Evolutionary conservation across 2,329 filamentous ascomycete genomes (phyloP).

Genomic region (Zasmidium cellare): DNA sequence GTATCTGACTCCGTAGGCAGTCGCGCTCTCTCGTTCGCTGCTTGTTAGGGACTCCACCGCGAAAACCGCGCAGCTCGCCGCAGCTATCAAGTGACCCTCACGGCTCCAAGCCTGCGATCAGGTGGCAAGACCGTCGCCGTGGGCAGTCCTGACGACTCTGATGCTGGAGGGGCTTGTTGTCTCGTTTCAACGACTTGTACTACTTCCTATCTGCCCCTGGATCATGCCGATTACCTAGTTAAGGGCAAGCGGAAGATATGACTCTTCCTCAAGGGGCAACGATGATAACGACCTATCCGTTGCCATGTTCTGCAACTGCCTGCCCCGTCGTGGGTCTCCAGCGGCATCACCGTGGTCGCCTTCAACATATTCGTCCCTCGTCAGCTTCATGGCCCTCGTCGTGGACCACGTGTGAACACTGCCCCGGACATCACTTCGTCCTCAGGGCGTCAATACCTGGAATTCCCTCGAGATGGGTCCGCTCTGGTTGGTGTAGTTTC

Average conservation of each 20-base stretch:
- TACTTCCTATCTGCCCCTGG: neutral
- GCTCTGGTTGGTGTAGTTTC: too few relatives aligned
- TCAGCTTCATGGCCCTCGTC: neutral
- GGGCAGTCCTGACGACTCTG: neutral
- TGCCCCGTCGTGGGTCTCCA: neutral
- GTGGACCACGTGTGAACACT: neutral
- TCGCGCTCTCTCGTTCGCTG: neutral
- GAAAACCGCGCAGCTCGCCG: neutral
- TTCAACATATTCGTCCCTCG: neutral
- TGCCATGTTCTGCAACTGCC: neutral
- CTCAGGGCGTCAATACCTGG: neutral
- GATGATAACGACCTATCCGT: neutral
- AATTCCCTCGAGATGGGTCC: too few relatives aligned
- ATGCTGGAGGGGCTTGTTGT: neutral
- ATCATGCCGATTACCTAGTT: neutral
- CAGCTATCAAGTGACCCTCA: neutral
- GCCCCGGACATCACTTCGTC: neutral
- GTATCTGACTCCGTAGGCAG: neutral
- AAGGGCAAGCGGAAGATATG: too few relatives aligned
- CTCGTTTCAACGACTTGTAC: neutral
- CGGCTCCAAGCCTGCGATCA: neutral
- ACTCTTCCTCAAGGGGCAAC: too few relatives aligned
- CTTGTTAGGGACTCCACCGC: too few relatives aligned
- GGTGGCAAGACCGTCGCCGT: neutral
- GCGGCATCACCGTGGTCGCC: neutral